Percentiles rank a stretch among this genome's conserved stretches.
These are phyloP conservation scores for Suillus cothurnatus DNA, from an alignment of 768 basidiomycete genomes.

Conservation along the genomic window DNA sequence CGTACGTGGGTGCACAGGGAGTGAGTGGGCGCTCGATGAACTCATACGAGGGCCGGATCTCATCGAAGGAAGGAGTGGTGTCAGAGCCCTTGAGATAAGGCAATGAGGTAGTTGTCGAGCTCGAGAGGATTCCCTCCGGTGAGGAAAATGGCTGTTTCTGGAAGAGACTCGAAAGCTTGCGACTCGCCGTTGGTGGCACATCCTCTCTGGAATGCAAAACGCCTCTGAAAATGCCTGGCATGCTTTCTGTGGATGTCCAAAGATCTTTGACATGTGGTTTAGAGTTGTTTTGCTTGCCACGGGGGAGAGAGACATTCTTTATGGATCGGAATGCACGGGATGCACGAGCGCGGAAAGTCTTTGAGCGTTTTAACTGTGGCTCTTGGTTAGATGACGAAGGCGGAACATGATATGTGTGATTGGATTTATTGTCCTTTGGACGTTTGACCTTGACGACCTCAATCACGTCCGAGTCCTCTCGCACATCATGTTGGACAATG, in stretches of 20 bases:
- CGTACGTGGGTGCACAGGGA: conserved; percentile 20
- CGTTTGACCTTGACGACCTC: conserved; percentile 64
- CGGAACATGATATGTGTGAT: background rate
- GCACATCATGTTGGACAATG: conserved; percentile 34
- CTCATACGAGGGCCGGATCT: conserved; percentile 11
- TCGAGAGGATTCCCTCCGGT: conserved; percentile 20
- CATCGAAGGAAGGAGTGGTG: conserved; percentile 25
- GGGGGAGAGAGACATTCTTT: conserved; percentile 35
- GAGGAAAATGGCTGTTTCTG: conserved; percentile 22
- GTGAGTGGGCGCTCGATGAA: conserved; percentile 13
- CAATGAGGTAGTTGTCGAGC: conserved; percentile 13
- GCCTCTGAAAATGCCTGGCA: conserved; percentile 29
- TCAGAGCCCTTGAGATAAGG: conserved; percentile 22
- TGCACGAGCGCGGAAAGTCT: conserved; percentile 49
- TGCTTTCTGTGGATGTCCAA: conserved; percentile 32
- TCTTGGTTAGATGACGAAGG: conserved; percentile 20
- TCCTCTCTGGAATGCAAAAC: conserved; percentile 7
- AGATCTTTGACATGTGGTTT: conserved; percentile 44
- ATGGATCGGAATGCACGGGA: conserved; percentile 49
- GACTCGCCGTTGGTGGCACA: conserved; percentile 32
- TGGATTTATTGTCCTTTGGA: conserved; percentile 18
- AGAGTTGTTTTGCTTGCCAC: conserved; percentile 33
- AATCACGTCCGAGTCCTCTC: conserved; percentile 53
- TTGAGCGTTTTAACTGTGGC: conserved; percentile 34
- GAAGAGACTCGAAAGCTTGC: conserved; percentile 26